These are phyloP conservation scores for Dactylonectria estremocensis DNA, from an alignment of 2,329 filamentous ascomycete genomes.

Conservation along the genomic window DNA sequence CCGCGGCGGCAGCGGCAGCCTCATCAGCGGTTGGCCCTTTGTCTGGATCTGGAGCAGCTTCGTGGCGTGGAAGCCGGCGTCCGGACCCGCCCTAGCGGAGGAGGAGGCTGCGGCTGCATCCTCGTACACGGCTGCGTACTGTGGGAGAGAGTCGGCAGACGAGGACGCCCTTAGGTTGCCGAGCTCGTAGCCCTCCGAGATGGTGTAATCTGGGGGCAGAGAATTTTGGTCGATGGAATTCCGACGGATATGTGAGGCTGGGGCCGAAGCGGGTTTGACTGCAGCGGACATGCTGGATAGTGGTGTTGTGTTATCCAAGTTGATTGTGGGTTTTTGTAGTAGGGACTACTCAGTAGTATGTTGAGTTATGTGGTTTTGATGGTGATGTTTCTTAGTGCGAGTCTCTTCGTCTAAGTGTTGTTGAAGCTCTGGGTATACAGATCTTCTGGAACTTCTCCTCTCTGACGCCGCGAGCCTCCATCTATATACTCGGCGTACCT, in stretches of 20 bases:
- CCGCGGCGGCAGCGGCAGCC: constrained; percentile 57
- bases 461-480: not conserved
- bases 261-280: constrained; percentile 11
- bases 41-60: constrained; percentile 65
- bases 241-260: constrained; percentile 15
- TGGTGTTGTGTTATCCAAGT: not conserved
- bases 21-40: constrained; percentile 59
- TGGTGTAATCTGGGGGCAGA: constrained; percentile 51
- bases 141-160: constrained; percentile 48
- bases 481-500: constrained; percentile 10
- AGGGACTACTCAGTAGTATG: not conserved
- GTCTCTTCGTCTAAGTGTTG: constrained; percentile 1
- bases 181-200: constrained; percentile 45
- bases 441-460: not conserved
- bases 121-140: constrained; percentile 41
- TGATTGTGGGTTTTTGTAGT: constrained; percentile 26
- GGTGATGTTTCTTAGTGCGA: not conserved
- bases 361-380: not conserved
- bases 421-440: not conserved
- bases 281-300: constrained; percentile 31
- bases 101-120: constrained; percentile 20
- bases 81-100: constrained; percentile 30
- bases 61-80: constrained; percentile 58
- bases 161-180: constrained; percentile 44
- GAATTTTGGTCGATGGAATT: constrained; percentile 34